Percentiles rank a stretch among this genome's conserved stretches.
Evolutionary conservation across 78 protist genomes (phyloP).

Genomic region (Capsaspora owczarzaki): DNA sequence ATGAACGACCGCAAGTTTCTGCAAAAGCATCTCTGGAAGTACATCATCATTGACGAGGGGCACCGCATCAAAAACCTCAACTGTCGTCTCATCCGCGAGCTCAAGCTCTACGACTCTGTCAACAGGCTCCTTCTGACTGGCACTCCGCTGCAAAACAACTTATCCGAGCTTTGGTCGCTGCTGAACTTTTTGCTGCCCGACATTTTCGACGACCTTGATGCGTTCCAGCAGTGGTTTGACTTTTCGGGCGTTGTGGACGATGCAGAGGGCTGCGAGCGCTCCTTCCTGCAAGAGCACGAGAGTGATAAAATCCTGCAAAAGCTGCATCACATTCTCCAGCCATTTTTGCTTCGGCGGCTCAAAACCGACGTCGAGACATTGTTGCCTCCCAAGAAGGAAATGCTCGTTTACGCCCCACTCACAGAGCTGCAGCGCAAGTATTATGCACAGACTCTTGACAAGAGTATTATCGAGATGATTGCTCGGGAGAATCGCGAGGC

Average conservation of each 20-base stretch:
- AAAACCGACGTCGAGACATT: constrained; percentile 47
- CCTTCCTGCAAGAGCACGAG: constrained; percentile 32
- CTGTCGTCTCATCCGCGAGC: constrained; percentile 51
- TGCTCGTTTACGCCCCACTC: constrained; percentile 29
- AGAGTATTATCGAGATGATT: not conserved
- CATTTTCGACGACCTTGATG: constrained; percentile 55
- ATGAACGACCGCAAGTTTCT: constrained; percentile 40
- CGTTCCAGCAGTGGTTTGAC: constrained; percentile 79
- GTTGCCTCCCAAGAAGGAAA: constrained; percentile 76
- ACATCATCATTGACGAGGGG: constrained; percentile 77
- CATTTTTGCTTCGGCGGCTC: constrained; percentile 83
- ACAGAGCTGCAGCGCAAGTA: not conserved
- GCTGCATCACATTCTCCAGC: constrained; percentile 48
- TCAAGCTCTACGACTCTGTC: constrained; percentile 33
- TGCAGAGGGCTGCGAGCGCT: constrained; percentile 66
- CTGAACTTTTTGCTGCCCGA: constrained; percentile 82
- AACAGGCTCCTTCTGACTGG: constrained; percentile 71
- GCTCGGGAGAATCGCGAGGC: not conserved
- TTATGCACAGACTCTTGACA: not conserved
- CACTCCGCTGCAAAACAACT: constrained; percentile 83
- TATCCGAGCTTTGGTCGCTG: constrained; percentile 88
- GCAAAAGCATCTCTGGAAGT: constrained; percentile 16
- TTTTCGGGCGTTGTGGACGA: constrained; percentile 27
- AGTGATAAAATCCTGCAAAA: constrained; percentile 21
- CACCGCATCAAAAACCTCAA: constrained; percentile 81